Conservation (phyloP, 148 eudicot species). For the Vaccinium macrocarpon region DNA sequence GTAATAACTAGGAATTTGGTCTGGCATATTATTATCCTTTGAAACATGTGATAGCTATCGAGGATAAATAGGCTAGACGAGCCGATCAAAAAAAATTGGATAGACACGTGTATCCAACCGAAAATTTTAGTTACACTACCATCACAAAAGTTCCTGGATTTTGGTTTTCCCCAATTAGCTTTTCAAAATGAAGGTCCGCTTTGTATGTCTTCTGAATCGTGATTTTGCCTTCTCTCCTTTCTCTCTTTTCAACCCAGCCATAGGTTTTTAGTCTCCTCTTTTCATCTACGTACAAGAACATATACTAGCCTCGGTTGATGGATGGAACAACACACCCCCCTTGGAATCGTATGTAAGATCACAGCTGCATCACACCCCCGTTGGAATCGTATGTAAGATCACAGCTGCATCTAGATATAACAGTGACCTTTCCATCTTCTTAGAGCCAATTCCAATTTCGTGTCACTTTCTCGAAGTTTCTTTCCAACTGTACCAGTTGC, state of each 20-base stretch:
- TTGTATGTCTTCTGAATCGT: background rate
- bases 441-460: background rate
- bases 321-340: background rate
- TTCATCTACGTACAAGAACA: background rate
- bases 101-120: background rate
- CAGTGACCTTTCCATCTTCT: background rate
- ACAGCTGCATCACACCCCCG: background rate
- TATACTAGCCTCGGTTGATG: background rate
- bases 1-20: background rate
- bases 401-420: background rate
- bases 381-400: background rate
- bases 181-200: background rate
- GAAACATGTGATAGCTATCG: background rate
- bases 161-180: background rate
- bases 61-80: background rate
- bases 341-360: background rate
- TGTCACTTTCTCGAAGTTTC: background rate
- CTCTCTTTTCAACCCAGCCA: background rate
- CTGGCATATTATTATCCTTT: background rate
- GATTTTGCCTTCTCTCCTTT: background rate
- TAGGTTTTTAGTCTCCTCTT: background rate
- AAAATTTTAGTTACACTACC: background rate
- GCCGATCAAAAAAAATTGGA: background rate
- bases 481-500: background rate
- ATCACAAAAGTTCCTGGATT: background rate